Evolutionary conservation across 1,284 basidiomycete genomes (phyloP), one percentile per base, ranked within the genome.

Genomic region (Rhodofomes roseus): DNA sequence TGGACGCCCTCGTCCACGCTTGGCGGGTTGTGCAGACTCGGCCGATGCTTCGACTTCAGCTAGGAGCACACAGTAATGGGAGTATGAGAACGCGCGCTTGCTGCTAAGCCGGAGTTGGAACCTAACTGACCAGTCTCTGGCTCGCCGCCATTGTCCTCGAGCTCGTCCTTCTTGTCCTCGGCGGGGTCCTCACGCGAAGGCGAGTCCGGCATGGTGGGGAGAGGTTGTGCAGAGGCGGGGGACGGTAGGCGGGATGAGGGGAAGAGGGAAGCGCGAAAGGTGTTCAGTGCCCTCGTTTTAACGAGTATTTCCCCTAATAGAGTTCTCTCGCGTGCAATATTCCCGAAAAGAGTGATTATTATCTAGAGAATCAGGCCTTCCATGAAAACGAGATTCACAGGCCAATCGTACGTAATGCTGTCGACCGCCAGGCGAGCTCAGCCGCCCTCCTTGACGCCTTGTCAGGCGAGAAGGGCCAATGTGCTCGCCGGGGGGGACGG

Each of bases 1-100:
- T 62, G 90, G 90, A 63, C 90, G 83, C 56, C 90, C 90, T 54
- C 90, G 82, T 68, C 87, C 83, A 67, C 90, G 86, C 76, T 91
- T 92, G 63, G 70, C 57, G 60, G 76, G 66, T 39, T 63, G 16
- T 23, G 61, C 52, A 29, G 65, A 54, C 41, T 62, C 56, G 46
- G 48, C 62, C 60, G 61, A 62, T 62, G 61, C 50, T 39, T 52
- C 31, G 44, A 36, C 58, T 29, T 59, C 63, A 62, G 61, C 62
- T 62, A 60, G 60, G 59, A 64, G 64, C 59, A 65, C 57, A 48
- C 46, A 48, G 46, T 48, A 48, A 25, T 48, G 58, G 59, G 58
- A 56, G 53, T 63, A 56, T 57, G 57, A 63, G 58, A 44, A 46
- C 56, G 64, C 60, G 62, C 70, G 70, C 69, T 70, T 70, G 70